These are phyloP conservation scores for Collybiopsis luxurians DNA, from an alignment of 768 basidiomycete genomes.

Conservation along the genomic window DNA sequence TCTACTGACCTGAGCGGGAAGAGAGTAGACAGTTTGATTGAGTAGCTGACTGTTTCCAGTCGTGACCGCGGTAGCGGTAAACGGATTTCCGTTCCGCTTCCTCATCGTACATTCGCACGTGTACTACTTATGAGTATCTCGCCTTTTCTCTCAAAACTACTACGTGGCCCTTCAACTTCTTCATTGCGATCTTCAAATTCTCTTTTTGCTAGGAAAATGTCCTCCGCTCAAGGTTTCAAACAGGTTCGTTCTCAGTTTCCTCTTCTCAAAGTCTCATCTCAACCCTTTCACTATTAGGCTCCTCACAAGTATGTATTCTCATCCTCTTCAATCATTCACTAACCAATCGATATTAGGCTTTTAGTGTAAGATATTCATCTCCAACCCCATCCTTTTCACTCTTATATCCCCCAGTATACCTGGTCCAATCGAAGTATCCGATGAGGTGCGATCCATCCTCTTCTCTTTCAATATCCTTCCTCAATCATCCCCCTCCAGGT, in stretches of 20 bases:
- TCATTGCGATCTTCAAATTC: neutral
- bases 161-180: constrained; percentile 1
- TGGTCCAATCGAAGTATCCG: constrained; percentile 58
- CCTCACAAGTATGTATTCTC: constrained; percentile 22
- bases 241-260: constrained; percentile 6
- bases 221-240: constrained; percentile 10
- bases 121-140: constrained; percentile 3
- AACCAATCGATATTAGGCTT: constrained; percentile 5
- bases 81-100: neutral
- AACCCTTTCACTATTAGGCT: constrained; percentile 12
- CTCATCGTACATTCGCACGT: neutral
- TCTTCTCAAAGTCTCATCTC: neutral
- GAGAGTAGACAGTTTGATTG: too few species aligned
- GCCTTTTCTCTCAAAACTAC: neutral
- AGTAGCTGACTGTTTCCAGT: too few species aligned
- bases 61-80: too few species aligned
- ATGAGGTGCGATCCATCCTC: constrained; percentile 41
- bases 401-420: constrained; percentile 31
- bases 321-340: neutral
- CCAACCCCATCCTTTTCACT: neutral
- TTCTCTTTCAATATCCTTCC: neutral
- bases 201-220: constrained; percentile 5
- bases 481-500: constrained; percentile 43
- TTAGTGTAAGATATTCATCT: constrained; percentile 17
- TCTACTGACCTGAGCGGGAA: too few species aligned